These are phyloP conservation scores for Pseudocercospora fijiensis DNA, from an alignment of 2,329 filamentous ascomycete genomes.

Conservation along the genomic window DNA sequence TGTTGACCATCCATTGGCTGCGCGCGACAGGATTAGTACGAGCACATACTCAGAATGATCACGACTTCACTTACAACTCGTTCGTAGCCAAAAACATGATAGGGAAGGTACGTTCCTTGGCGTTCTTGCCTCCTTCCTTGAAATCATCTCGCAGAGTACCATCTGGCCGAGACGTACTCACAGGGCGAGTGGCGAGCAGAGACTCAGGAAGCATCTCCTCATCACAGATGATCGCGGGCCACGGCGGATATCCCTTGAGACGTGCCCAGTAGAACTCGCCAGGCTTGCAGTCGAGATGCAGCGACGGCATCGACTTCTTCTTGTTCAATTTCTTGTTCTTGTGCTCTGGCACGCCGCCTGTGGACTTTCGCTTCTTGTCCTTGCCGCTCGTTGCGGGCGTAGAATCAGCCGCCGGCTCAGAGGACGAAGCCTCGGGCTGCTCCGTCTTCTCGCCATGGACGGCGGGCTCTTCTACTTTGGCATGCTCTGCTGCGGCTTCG, in stretches of 20 bases:
- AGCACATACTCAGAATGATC: not conserved
- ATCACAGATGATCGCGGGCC: conserved; percentile 92
- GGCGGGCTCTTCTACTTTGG: conserved; percentile 29
- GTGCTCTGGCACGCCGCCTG: conserved; percentile 60
- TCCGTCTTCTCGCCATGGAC: conserved; percentile 30
- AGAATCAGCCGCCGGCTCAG: conserved; percentile 24
- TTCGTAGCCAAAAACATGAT: conserved; percentile 95
- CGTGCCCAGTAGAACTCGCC: conserved; percentile 91
- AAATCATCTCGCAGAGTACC: conserved; percentile 86
- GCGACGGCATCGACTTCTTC: conserved; percentile 73
- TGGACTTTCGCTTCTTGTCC: conserved; percentile 58
- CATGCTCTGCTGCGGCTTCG: conserved; percentile 31
- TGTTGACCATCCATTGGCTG: conserved; percentile 91
- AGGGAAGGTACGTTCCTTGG: conserved; percentile 80
- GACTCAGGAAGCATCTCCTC: conserved; percentile 86
- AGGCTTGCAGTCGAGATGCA: conserved; percentile 73
- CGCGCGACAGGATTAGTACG: conserved; percentile 9
- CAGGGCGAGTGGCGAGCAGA: conserved; percentile 74
- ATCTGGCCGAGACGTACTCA: conserved; percentile 77
- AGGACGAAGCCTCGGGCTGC: conserved; percentile 26
- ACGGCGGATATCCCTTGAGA: conserved; percentile 90
- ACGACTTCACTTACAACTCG: conserved; percentile 78
- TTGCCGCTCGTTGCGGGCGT: conserved; percentile 33
- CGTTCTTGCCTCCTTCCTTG: conserved; percentile 81
- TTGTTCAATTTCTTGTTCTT: conserved; percentile 80